phyloP scores from a whole-genome alignment of 306 rosid genomes.

The Pterocarpus macrocarpus region DNA sequence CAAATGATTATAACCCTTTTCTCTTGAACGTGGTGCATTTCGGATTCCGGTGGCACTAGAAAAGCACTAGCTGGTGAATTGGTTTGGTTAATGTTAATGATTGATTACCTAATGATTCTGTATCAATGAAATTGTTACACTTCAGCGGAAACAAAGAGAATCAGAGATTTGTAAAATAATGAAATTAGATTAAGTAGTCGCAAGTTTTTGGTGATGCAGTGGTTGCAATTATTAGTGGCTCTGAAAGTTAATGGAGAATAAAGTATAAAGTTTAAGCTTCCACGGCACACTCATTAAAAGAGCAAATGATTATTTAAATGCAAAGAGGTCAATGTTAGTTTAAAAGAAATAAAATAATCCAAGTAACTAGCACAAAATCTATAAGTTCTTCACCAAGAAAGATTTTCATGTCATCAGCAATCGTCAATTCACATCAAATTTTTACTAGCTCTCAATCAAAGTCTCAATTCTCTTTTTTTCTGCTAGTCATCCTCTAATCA shows the following conservation, averaged over 20 bases:
- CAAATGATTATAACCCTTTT: neutral
- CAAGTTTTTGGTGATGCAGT: slow-evolving; percentile 22
- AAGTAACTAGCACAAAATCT: slow-evolving; percentile 12
- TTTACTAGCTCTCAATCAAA: too few relatives aligned
- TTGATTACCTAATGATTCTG: slow-evolving; percentile 47
- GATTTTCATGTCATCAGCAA: neutral
- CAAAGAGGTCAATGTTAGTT: slow-evolving; percentile 26
- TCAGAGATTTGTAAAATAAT: slow-evolving; percentile 12
- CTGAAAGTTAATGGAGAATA: slow-evolving; percentile 28
- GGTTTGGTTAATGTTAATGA: slow-evolving; percentile 39
- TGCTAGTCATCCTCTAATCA: neutral
- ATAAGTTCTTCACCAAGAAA: neutral
- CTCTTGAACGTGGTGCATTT: neutral
- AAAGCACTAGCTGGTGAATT: neutral
- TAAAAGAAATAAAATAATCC: slow-evolving; percentile 38
- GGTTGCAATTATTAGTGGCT: slow-evolving; percentile 43
- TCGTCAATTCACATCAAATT: too few relatives aligned
- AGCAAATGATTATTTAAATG: slow-evolving; percentile 28
- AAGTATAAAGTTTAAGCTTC: slow-evolving; percentile 46
- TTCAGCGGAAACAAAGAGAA: slow-evolving; percentile 21
- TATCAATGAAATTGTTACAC: slow-evolving; percentile 35
- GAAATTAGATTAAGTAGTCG: slow-evolving; percentile 14
- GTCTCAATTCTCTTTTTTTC: neutral
- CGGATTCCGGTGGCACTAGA: neutral
- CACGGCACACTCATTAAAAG: slow-evolving; percentile 39